A percentile compares a stretch with the other conserved stretches of the same genome.
phyloP scores from a whole-genome alignment of 305 asterid species.

The Fraxinus floribunda region DNA sequence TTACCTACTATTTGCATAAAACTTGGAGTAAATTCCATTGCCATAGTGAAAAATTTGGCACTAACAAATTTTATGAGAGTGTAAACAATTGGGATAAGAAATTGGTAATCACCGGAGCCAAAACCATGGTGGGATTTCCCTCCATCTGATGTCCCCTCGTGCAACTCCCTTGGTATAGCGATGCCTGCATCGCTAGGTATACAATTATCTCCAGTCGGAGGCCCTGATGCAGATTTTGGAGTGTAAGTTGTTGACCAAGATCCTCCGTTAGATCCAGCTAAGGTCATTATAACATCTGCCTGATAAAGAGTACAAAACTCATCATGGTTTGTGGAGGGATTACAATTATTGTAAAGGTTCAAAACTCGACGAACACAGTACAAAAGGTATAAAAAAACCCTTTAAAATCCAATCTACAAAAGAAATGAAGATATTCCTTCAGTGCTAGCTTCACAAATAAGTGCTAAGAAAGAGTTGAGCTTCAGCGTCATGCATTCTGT shows the following conservation, averaged over 20 bases:
- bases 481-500: background rate
- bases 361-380: background rate
- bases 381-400: background rate
- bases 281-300: slow-evolving; percentile 92
- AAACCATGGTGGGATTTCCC: slow-evolving; percentile 40
- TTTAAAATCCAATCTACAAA: background rate
- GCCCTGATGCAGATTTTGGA: slow-evolving; percentile 41
- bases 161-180: slow-evolving; percentile 47
- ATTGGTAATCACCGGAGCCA: slow-evolving; percentile 42
- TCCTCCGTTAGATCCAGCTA: slow-evolving; percentile 90
- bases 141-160: slow-evolving; percentile 42
- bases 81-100: slow-evolving; percentile 24
- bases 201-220: slow-evolving; percentile 46
- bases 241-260: slow-evolving; percentile 80
- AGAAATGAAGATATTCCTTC: background rate
- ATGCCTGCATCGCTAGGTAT: slow-evolving; percentile 31
- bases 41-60: background rate
- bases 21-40: background rate
- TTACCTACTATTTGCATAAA: background rate
- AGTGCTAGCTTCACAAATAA: background rate
- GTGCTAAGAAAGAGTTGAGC: background rate
- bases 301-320: slow-evolving; percentile 30
- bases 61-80: background rate
- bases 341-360: background rate
- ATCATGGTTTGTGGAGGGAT: background rate